Percentiles rank a stretch among this genome's conserved stretches.
Evolutionary conservation across 1,284 basidiomycete genomes (phyloP).

Genomic region (Xanthoconium separans): DNA sequence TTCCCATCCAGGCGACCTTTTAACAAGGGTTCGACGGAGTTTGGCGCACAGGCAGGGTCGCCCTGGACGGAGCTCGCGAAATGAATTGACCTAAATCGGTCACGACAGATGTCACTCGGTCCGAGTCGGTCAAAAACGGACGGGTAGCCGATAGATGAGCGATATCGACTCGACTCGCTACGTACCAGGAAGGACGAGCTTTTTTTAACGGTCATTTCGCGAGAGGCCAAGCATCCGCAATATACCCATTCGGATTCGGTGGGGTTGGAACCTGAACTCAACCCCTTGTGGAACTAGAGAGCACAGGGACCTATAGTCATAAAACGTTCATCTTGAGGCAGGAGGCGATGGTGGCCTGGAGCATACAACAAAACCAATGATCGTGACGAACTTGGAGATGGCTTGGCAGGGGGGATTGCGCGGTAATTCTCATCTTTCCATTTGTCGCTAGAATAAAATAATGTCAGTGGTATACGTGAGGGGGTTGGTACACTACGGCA

Average conservation of each 20-base stretch:
- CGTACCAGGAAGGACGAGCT: background rate
- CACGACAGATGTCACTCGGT: background rate
- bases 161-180: background rate
- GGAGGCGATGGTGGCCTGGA: background rate
- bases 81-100: conserved; percentile 10
- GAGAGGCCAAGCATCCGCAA: background rate
- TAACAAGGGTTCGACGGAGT: background rate
- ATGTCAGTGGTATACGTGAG: background rate
- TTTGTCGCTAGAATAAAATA: background rate
- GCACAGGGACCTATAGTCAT: background rate
- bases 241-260: background rate
- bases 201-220: background rate
- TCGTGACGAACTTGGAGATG: background rate
- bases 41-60: background rate
- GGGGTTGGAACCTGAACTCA: background rate
- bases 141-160: background rate
- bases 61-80: conserved; percentile 1
- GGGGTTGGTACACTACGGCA: background rate
- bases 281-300: background rate
- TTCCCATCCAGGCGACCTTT: background rate
- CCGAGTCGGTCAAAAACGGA: background rate
- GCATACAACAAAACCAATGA: background rate
- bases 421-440: background rate
- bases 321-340: background rate
- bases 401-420: conserved; percentile 6